Base-by-base conservation (phyloP, 108 stramenopile genomes). In the Pseudonitzschia multistriata region DNA sequence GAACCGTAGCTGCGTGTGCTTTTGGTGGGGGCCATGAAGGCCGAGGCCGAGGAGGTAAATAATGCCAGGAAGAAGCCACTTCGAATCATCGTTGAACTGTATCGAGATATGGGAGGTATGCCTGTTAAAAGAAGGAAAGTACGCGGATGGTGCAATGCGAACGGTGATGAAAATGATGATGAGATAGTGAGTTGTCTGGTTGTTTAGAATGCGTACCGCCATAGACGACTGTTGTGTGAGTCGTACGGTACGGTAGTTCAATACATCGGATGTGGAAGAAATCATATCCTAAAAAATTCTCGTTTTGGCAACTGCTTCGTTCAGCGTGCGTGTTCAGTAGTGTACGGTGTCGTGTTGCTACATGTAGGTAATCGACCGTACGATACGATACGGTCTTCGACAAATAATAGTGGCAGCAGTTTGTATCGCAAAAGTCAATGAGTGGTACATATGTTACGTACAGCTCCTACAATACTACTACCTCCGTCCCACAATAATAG, bases 41-140 rank as follows among this genome's bases (percentile, higher is more conserved):
- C 57, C 33, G 57, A 35, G 19, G 19, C 57, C 31, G 57, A 59
- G 13, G 17, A 31, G 33, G 57, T 59, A 31, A 59, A 59, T 14
- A 33, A 35, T 17, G 29, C 31, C 13, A 59, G 57, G 21, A 59
- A 11, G 57, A 59, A 17, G 57, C 57, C 33, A 59, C 33, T 29
- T 35, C 57, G 57, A 30, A 59, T 59, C 57, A 59, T 59, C 57
- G 57, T 35, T 13, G 14, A 35, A 29, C 54, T 55, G 22, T 55
- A 5, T 45, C n/a, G 13, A 10, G 24, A 53, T 5, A 10, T 5
- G 52, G n/a, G n/a, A n/a, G n/a, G n/a, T n/a, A n/a, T n/a, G n/a
- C n/a, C n/a, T n/a, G n/a, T n/a, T n/a, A n/a, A n/a, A 53, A 53
- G 22, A 53, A 53, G 52, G 8, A 13, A 42, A 42, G 13, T 13